Evolutionary conservation across 441 rosid genomes (phyloP), one percentile per base, ranked within the genome.

Genomic region (Pelargonium cotyledonis): DNA sequence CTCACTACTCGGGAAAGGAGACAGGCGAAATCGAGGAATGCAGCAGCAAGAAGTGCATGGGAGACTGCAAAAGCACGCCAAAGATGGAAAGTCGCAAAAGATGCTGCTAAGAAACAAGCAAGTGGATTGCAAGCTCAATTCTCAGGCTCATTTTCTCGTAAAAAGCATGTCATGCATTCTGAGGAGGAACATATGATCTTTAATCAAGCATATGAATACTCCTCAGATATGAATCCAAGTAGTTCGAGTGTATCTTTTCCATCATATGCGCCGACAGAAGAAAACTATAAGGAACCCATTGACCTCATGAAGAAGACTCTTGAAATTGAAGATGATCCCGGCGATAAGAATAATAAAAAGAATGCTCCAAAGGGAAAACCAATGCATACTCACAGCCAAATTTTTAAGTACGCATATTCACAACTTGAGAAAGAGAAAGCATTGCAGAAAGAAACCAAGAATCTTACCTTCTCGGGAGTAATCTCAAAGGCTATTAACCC

Each of bases 401-500:
- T 92, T 86, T 92, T 89, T 73, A 83, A 91, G 77, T 95, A 95
- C 41, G 98, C 99, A 12, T 95, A 95, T 74, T 93, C 85, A 14
- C 98, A 95, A 80, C 82, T 92, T 1, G 99, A 95, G 84, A 92
- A 82, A 80, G 99, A 95, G 74, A 95, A 95, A 66, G 95, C 92
- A 11, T 65, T 87, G 82, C 92, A 91, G 71, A 92, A 92, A 77
- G 84, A 87, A 73, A 84, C 88, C 80, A 83, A 87, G 80, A 84
- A 92, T 80, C 80, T 95, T 78, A 88, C 98, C 65, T 90, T 85
- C 83, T 89, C 98, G 0, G 97, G 99, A 65, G 88, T 95, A 15
- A 85, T 95, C 60, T 84, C 91, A n/a, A 90, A 89, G 96, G 96
- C 95, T 72, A 81, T 75, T 69, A 93, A 90, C 29, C 79, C 74